phyloP scores from a whole-genome alignment of 192 early-diverging fungal species.

The Backusella tarrabulga region DNA sequence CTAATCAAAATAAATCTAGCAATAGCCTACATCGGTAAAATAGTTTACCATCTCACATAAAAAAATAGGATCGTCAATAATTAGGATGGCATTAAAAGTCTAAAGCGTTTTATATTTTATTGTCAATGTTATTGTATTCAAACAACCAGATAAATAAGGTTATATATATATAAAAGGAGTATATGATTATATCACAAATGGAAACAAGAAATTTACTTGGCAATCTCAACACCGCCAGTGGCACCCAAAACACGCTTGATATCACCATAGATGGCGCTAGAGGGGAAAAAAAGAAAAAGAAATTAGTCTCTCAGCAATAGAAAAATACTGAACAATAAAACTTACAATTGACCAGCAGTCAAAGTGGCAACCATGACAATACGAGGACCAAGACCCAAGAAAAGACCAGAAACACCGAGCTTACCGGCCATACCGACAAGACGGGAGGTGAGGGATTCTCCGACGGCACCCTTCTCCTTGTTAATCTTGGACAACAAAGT shows the following conservation, averaged over 20 bases:
- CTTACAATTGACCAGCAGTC: constrained; percentile 61
- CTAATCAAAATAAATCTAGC: not conserved
- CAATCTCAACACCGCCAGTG: constrained; percentile 54
- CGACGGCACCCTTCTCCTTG: constrained; percentile 63
- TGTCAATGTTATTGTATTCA: constrained; percentile 5
- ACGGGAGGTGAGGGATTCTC: constrained; percentile 56
- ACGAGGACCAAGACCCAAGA: constrained; percentile 63
- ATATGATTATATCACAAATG: constrained; percentile 5
- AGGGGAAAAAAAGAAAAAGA: not conserved
- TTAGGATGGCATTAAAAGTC: not conserved
- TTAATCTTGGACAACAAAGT: constrained; percentile 72
- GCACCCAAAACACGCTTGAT: constrained; percentile 64
- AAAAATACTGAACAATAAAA: not conserved
- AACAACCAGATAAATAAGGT: constrained; percentile 10
- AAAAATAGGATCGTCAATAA: not conserved
- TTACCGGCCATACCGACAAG: constrained; percentile 41
- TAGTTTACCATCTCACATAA: not conserved
- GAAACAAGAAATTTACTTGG: constrained; percentile 24
- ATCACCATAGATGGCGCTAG: constrained; percentile 57
- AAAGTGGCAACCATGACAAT: constrained; percentile 67
- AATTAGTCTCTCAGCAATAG: not conserved
- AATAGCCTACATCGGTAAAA: not conserved
- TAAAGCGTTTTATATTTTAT: not conserved
- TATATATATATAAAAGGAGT: constrained; percentile 9
- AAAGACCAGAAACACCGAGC: constrained; percentile 56